Evolutionary conservation across 345 rosid genomes (phyloP).

Genomic region (Clausena lansium): DNA sequence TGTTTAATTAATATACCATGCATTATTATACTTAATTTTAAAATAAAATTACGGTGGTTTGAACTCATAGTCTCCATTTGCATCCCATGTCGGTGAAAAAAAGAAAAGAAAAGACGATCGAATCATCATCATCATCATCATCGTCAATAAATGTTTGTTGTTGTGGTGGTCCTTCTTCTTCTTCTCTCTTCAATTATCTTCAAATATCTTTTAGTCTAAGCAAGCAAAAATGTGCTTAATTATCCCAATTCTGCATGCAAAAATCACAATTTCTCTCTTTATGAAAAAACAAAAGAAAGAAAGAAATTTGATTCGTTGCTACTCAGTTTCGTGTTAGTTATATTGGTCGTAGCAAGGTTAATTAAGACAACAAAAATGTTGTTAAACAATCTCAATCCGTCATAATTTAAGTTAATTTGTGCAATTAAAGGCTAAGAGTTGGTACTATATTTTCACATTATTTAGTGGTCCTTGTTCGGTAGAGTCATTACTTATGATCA

Average conservation of each 20-base stretch:
- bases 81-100: not conserved
- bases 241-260: slow-evolving; percentile 20
- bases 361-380: not conserved
- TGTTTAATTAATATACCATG: too few relatives aligned
- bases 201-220: slow-evolving; percentile 28
- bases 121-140: too few relatives aligned
- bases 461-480: not conserved
- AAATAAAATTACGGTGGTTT: not conserved
- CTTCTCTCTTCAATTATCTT: slow-evolving; percentile 19
- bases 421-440: not conserved
- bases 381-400: slow-evolving; percentile 9
- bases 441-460: not conserved
- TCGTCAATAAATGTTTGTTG: not conserved
- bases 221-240: slow-evolving; percentile 18
- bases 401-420: not conserved
- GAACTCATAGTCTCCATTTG: slow-evolving; percentile 3
- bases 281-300: too few relatives aligned
- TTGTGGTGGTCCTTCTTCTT: not conserved
- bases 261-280: not conserved
- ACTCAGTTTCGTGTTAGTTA: not conserved
- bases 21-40: not conserved
- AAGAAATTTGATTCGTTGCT: not conserved
- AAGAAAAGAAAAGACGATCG: not conserved
- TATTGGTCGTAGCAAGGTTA: not conserved
- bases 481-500: not conserved